Evolutionary conservation across 2,329 filamentous ascomycete species (phyloP).

Genomic region (Cadophora luteo-olivacea): DNA sequence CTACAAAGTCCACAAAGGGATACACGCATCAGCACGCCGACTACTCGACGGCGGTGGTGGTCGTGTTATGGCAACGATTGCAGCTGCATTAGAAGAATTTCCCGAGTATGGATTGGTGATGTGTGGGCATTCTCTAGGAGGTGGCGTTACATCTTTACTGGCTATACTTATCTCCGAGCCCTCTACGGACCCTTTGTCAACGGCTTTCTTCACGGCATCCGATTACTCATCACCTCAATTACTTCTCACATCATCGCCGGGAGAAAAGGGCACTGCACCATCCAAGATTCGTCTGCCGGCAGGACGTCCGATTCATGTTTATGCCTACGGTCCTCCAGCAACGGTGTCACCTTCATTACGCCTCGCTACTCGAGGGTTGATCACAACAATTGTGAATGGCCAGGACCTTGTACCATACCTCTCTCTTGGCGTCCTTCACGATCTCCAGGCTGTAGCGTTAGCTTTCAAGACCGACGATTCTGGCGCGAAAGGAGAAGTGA

Average conservation of each 20-base stretch:
- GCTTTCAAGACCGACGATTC: conserved; percentile 76
- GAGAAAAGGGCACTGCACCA: conserved; percentile 32
- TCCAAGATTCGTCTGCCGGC: conserved; percentile 62
- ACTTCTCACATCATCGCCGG: conserved; percentile 68
- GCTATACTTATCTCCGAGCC: conserved; percentile 60
- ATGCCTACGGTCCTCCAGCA: conserved; percentile 77
- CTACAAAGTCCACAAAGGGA: conserved; percentile 63
- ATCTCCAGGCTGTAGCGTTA: conserved; percentile 74
- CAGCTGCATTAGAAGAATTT: conserved; percentile 59
- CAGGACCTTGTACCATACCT: conserved; percentile 77
- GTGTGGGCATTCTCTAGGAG: conserved; percentile 61
- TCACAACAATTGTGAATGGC: conserved; percentile 77
- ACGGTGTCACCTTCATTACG: conserved; percentile 75
- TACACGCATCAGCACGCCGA: conserved; percentile 59
- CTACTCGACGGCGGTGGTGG: conserved; percentile 56
- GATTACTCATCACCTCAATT: conserved; percentile 72
- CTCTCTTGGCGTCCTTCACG: conserved; percentile 75
- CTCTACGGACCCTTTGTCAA: conserved; percentile 47
- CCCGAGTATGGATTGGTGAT: conserved; percentile 61
- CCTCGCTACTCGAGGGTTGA: conserved; percentile 72
- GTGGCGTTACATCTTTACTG: conserved; percentile 60
- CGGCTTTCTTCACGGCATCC: conserved; percentile 63
- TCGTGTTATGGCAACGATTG: conserved; percentile 58
- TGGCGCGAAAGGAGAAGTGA: conserved; percentile 70
- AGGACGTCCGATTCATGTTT: conserved; percentile 77